Evolutionary conservation across 2,329 filamentous ascomycete species (phyloP).

Genomic region (Tolypocladium sp.): DNA sequence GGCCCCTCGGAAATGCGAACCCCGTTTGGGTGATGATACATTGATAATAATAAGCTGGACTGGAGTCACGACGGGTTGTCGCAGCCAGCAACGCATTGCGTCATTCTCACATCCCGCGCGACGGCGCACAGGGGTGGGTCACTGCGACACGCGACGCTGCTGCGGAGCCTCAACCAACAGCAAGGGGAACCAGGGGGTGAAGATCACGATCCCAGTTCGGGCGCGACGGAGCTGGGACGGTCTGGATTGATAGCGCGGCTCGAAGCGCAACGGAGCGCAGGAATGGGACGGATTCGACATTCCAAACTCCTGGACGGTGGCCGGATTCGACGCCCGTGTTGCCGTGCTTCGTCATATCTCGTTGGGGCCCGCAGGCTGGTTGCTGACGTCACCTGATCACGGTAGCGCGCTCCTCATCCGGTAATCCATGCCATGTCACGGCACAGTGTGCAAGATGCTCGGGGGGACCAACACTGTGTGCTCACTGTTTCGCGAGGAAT

Average conservation of each 20-base stretch:
- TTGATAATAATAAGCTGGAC: background rate
- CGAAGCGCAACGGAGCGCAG: background rate
- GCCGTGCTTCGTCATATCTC: background rate
- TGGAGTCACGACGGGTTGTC: background rate
- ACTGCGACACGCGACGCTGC: background rate
- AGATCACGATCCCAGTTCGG: background rate
- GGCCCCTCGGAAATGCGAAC: background rate
- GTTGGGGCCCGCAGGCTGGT: background rate
- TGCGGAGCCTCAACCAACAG: background rate
- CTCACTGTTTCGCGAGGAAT: background rate
- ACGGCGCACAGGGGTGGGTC: background rate
- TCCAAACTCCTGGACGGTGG: background rate
- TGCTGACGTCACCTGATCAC: background rate
- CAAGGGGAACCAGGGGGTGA: background rate
- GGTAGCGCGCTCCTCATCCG: background rate
- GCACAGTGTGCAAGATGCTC: background rate
- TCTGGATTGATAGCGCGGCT: background rate
- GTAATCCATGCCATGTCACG: background rate
- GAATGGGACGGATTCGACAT: background rate
- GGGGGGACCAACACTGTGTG: background rate
- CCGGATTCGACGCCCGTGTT: background rate
- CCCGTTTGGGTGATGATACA: background rate
- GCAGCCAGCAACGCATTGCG: background rate
- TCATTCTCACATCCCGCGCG: background rate
- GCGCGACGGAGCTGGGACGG: background rate